A percentile compares a stretch with the other conserved stretches of the same genome.
phyloP scores from a whole-genome alignment of 1,284 basidiomycete species.

The Microbotryomycetes sp. region DNA sequence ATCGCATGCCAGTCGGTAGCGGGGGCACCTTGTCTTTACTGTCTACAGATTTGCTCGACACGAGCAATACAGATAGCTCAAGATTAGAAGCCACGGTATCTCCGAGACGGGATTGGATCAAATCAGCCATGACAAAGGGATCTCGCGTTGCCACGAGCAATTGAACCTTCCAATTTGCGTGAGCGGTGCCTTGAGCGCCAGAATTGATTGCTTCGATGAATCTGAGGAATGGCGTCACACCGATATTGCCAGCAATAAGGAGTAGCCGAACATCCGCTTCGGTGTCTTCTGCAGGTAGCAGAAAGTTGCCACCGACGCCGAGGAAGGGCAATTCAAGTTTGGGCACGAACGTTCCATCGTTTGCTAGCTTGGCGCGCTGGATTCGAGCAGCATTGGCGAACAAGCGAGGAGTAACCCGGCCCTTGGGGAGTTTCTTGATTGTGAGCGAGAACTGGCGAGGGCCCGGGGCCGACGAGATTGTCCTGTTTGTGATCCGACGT shows the following conservation, averaged over 20 bases:
- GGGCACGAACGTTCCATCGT: constrained; percentile 45
- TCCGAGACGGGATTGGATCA: not conserved
- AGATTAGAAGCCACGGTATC: not conserved
- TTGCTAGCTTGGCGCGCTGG: constrained; percentile 43
- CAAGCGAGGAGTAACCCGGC: constrained; percentile 51
- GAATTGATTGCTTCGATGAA: constrained; percentile 43
- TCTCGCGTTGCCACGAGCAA: not conserved
- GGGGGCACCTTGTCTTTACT: not conserved
- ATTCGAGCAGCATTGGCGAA: constrained; percentile 50
- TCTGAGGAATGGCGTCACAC: constrained; percentile 55
- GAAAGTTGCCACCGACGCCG: constrained; percentile 46
- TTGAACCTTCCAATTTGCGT: not conserved
- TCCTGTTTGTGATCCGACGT: not conserved
- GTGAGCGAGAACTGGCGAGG: constrained; percentile 47
- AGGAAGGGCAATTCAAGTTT: constrained; percentile 41
- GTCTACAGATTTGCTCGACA: not conserved
- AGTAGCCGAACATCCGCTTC: constrained; percentile 39
- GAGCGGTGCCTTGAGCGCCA: not conserved
- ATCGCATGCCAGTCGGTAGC: not conserved
- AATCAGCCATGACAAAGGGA: not conserved
- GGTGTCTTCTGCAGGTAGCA: constrained; percentile 27
- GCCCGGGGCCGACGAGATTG: constrained; percentile 36
- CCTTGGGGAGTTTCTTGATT: constrained; percentile 52
- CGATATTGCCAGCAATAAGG: constrained; percentile 56
- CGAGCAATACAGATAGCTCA: not conserved